Conservation (phyloP, 2,329 filamentous ascomycete genomes). For the Phyllosticta citriasiana region DNA sequence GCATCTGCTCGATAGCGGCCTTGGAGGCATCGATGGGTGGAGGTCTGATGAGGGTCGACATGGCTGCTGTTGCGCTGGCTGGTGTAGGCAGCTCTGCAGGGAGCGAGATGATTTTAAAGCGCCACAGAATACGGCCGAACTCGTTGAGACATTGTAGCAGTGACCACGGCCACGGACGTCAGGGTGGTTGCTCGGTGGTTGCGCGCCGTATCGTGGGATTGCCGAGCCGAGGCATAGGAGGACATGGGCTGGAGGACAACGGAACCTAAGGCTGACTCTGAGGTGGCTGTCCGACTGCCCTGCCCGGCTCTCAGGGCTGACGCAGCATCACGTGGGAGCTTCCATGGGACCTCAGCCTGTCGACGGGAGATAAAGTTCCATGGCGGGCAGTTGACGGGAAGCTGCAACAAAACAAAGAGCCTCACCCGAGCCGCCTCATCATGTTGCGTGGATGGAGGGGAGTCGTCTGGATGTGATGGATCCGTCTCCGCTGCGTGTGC, state of each 20-base stretch:
- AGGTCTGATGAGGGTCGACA: slow-evolving; percentile 60
- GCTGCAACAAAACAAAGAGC: background rate
- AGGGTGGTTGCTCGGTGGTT: background rate
- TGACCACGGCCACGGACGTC: background rate
- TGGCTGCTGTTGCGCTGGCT: slow-evolving; percentile 7
- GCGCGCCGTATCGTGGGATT: background rate
- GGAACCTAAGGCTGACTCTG: too few species aligned
- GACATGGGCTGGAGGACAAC: background rate
- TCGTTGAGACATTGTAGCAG: background rate
- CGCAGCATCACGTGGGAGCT: background rate
- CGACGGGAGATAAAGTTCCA: too few species aligned
- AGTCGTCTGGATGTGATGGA: background rate
- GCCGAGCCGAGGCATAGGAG: background rate
- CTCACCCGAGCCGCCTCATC: background rate
- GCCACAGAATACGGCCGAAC: background rate
- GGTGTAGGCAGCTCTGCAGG: background rate
- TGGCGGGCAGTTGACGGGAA: background rate
- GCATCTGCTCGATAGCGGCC: slow-evolving; percentile 76
- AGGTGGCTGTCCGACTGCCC: background rate
- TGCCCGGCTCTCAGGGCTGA: background rate
- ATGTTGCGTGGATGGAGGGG: background rate
- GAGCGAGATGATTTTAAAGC: background rate
- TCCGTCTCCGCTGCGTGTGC: background rate
- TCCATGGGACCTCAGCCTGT: background rate
- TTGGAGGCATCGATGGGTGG: slow-evolving; percentile 63